Base-by-base conservation (phyloP, 179 eudicot species). In the Beta macrorhiza region DNA sequence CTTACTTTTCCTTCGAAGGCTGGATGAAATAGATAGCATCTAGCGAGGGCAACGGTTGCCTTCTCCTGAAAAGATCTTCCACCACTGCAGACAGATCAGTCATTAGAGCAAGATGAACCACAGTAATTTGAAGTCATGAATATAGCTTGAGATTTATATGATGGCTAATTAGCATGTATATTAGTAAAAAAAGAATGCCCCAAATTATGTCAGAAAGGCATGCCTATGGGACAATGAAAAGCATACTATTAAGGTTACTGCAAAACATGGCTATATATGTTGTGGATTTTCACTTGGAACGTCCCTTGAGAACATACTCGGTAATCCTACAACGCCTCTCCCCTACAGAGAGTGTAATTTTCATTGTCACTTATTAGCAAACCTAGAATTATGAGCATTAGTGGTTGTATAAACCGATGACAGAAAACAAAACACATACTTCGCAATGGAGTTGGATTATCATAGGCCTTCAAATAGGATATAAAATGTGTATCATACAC, bases 11-110 rank as follows among this genome's bases (percentile, higher is more conserved):
- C 83, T 91, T 96, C 67, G 94, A 81, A 65, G 99, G 99, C 81
- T 94, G 99, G 59, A 96, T 91, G 92, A 94, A 96, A 82, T 96
- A 96, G 81, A 96, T 87, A 56, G 91, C 99, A 84, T 94, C 99
- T 95, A 96, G 84, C 47, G 97, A 89, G 37, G 98, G 97, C 91
- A 96, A 80, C 52, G 99, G 97, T 82, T 96, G 90, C 86, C 99
- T 89, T 90, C 99, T 86, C 87, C 91, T 88, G 80, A 90, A 96
- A 83, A 96, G 91, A 85, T 96, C 98, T 90, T 96, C 99, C 83
- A 96, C 99, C 98, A 96, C 99, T 96, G 88, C 86, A 87, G 42
- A 49, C 64, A 79, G 61, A 83, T 78, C 25, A 69, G 42, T 62
- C 29, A 74, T 56, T 61, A 78, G 61, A 88, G 55, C 56, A 76